Percentiles rank a stretch among this genome's conserved stretches.
phyloP scores from a whole-genome alignment of 2,329 filamentous ascomycete genomes.

The Bipolaris cookei region DNA sequence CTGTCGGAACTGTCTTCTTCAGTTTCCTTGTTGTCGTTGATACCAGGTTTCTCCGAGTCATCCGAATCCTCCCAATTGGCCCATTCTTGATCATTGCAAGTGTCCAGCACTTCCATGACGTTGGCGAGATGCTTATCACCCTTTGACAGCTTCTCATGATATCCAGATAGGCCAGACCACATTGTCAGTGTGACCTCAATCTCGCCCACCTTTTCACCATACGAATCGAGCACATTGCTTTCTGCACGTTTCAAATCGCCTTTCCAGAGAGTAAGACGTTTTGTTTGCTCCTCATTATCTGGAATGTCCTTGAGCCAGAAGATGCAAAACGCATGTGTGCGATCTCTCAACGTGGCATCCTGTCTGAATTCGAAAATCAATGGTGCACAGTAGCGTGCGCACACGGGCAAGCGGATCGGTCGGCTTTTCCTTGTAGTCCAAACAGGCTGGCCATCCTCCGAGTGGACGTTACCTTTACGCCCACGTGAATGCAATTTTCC shows the following conservation, averaged over 20 bases:
- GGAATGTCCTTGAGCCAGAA: constrained; percentile 73
- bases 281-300: constrained; percentile 68
- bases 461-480: constrained; percentile 33
- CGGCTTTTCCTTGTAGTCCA: constrained; percentile 61
- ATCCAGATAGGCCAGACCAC: constrained; percentile 66
- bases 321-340: constrained; percentile 66
- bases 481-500: constrained; percentile 63
- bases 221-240: constrained; percentile 54
- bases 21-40: constrained; percentile 31
- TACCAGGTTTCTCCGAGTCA: constrained; percentile 31
- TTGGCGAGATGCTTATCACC: constrained; percentile 62
- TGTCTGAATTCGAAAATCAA: constrained; percentile 66
- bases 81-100: constrained; percentile 63
- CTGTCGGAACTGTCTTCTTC: constrained; percentile 41
- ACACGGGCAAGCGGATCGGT: constrained; percentile 62
- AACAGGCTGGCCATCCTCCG: constrained; percentile 47
- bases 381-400: constrained; percentile 65
- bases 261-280: constrained; percentile 70
- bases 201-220: constrained; percentile 64
- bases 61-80: constrained; percentile 40
- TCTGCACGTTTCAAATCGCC: constrained; percentile 65
- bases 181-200: constrained; percentile 65
- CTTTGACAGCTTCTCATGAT: constrained; percentile 63
- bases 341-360: constrained; percentile 60
- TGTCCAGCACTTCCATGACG: constrained; percentile 69